Base-by-base conservation (phyloP, 768 basidiomycete genomes). In the Rhodocollybia butyracea region DNA sequence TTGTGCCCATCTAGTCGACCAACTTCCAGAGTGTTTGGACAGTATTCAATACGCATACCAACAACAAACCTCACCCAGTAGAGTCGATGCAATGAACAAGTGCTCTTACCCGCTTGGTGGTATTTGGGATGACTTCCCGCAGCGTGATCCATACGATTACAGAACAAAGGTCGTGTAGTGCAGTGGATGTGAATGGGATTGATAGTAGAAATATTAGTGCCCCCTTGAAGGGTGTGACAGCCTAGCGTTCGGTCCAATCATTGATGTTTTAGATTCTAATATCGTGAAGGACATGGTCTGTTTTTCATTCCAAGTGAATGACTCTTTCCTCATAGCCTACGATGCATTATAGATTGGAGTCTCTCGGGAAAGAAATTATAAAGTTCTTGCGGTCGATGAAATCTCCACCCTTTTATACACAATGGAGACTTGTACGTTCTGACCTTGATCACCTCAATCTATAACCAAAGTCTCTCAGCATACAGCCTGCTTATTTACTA, bases 111-210 rank as follows among this genome's bases (percentile, higher is more conserved):
- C 22, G 11, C 5, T 51, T 36, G 48, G 27, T 7, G 29, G n/a
- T 10, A 13, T 34, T 7, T 51, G 48, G 48, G 48, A 51, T n/a
- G 30, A 34, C 7, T 36, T 36, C 5, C 3, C 31, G 21, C 27
- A 51, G 17, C 15, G 31, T 29, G 48, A 51, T 34, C 48, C 48
- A 17, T 51, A 51, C n/a, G 48, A 51, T 31, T n/a, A 30, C 34
- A 29, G 48, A 12, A 29, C 29, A 15, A 51, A 51, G 48, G 48
- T 51, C 8, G 26, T 30, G 11, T 17, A 7, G 19, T 30, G 17
- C 21, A n/a, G 13, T 13, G 17, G 8, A 13, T 1, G 15, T 13
- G 30, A 51, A 34, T 26, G 7, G 8, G 8, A 8, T 36, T 17
- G 34, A 36, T 36, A 36, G 17, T 36, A 8, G 34, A 17, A 36